Percentiles rank a stretch among this genome's conserved stretches.
These are phyloP conservation scores for Zymoseptoria tritici DNA, from an alignment of 2,329 filamentous ascomycete species.

Conservation along the genomic window DNA sequence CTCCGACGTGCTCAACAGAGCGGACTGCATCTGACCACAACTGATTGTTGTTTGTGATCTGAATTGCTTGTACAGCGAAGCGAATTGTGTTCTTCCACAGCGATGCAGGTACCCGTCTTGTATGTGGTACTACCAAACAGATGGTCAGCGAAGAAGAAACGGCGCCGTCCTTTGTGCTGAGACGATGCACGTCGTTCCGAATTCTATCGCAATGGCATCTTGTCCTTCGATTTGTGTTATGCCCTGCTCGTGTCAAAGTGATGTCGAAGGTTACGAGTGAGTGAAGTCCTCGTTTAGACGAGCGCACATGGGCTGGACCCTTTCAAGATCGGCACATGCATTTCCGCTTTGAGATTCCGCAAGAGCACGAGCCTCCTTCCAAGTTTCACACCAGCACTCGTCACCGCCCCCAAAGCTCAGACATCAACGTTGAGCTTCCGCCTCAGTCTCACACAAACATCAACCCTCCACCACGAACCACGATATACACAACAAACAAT, in stretches of 20 bases:
- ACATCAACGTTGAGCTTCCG: neutral
- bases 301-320: neutral
- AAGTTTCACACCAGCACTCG: neutral
- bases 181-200: neutral
- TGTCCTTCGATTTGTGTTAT: neutral
- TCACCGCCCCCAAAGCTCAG: neutral
- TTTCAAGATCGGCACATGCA: neutral
- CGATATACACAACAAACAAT: neutral
- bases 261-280: neutral
- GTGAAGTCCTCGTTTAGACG: neutral
- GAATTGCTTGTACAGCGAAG: neutral
- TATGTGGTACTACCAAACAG: neutral
- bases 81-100: neutral
- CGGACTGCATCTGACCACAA: neutral
- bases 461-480: neutral
- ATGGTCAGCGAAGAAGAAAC: neutral
- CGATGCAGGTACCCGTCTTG: neutral
- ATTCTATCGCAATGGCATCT: neutral
- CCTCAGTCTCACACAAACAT: neutral
- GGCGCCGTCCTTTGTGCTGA: neutral
- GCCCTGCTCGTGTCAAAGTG: neutral
- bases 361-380: neutral
- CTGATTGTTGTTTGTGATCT: neutral
- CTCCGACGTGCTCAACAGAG: neutral
- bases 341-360: neutral